Evolutionary conservation across 106 monocot genomes (phyloP), one percentile per base, ranked within the genome.

Genomic region (Triglochin maritima): DNA sequence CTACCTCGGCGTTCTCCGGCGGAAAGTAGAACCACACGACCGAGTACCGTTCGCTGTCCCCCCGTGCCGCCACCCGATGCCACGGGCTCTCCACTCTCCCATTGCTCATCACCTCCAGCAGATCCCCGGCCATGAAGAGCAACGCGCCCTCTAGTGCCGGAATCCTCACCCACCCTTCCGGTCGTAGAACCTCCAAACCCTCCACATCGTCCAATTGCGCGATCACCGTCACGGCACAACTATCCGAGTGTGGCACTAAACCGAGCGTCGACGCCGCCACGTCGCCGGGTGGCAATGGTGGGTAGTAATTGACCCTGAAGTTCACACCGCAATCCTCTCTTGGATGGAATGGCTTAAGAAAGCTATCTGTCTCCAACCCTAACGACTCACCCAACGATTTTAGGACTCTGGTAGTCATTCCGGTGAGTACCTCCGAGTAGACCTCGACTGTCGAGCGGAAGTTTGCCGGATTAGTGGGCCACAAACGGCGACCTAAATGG

Each of bases 141-240:
- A 65, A 44, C 17, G 47, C 49, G 9, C 9, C 65, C 9, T 16
- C 15, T 8, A 17, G 50, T 3, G n/a, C 8, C 50, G 65, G 50
- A 12, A 29, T 29, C 29, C 57, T 50, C 70, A 85, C 2, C 82
- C 85, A 62, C 15, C 55, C 72, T 85, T 82, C 52, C 44, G 56
- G 52, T 11, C 52, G 52, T 6, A 52, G 52, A 11, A 52, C 52
- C 52, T 52, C 52, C 52, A 52, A 11, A 11, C 52, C 52, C 2
- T 52, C 52, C 52, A 11, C 11, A 11, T 11, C 52, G 52, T 52
- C 52, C 9, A 52, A 11, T 11, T 52, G 52, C 52, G 52, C 52
- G 52, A 52, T 6, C 0, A 52, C 52, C 52, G 52, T 52, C 9
- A 52, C 52, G 9, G 52, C 52, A 2, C 52, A 8, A 11, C 52